phyloP scores from a whole-genome alignment of 192 early-diverging fungal species.

The Coemansia sp. region DNA sequence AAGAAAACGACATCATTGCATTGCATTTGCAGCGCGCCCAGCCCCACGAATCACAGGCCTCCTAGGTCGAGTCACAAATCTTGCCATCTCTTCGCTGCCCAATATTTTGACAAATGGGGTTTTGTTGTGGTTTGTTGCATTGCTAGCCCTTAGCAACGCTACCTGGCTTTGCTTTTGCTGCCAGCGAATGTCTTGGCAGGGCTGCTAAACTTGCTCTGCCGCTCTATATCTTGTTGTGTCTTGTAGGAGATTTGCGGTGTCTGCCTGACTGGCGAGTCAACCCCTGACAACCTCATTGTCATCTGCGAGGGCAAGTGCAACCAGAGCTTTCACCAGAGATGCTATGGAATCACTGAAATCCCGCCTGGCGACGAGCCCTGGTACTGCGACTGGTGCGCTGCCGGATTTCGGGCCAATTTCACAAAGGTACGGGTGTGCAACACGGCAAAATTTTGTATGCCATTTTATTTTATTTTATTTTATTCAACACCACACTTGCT shows the following conservation, averaged over 20 bases:
- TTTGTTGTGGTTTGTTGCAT: neutral
- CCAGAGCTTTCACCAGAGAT: conserved; percentile 37
- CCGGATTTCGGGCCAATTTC: conserved; percentile 15
- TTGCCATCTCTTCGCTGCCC: too few relatives aligned
- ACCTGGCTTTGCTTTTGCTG: neutral
- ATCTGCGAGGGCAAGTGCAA: conserved; percentile 53
- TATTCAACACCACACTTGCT: neutral
- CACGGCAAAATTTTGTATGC: neutral
- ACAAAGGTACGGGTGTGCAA: conserved; percentile 18
- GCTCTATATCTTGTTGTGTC: neutral
- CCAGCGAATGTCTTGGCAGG: neutral
- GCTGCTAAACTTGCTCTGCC: neutral
- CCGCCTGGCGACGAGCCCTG: conserved; percentile 55
- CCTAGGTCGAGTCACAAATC: neutral
- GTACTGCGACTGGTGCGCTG: conserved; percentile 48
- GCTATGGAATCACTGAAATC: conserved; percentile 42
- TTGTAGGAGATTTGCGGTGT: conserved; percentile 51
- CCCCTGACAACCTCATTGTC: conserved; percentile 40
- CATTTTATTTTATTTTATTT: neutral
- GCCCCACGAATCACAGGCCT: neutral
- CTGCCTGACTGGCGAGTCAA: conserved; percentile 36
- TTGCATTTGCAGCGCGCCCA: neutral
- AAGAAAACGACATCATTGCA: neutral
- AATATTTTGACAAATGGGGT: too few relatives aligned
- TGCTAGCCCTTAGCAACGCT: neutral